Evolutionary conservation across 2,329 filamentous ascomycete species (phyloP).

Genomic region (Ilyonectria robusta): DNA sequence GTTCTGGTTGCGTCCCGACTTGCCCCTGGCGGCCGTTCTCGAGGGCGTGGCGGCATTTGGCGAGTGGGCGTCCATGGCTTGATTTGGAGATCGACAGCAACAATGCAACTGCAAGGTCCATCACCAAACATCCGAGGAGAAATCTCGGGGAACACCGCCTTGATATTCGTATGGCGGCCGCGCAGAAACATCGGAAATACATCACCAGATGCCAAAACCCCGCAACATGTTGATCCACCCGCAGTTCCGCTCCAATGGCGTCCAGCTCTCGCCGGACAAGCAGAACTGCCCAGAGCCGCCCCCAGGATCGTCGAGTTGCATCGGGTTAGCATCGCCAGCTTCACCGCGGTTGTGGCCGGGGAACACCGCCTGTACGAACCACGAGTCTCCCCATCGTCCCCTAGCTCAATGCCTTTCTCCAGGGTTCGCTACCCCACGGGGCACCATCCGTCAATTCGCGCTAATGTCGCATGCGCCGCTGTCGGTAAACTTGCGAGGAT

Average conservation of each 20-base stretch:
- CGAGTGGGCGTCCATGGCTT: constrained; percentile 2
- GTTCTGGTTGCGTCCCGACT: constrained; percentile 36
- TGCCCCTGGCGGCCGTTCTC: constrained; percentile 9
- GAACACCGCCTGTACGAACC: background rate
- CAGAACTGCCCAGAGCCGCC: background rate
- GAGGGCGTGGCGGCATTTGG: background rate
- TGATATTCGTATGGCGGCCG: constrained; percentile 2
- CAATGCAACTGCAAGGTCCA: background rate
- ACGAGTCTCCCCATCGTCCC: background rate
- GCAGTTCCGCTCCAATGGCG: constrained; percentile 23
- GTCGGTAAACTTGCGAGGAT: constrained; percentile 6
- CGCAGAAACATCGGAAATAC: constrained; percentile 46
- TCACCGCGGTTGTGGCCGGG: constrained; percentile 1
- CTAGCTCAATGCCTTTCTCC: background rate
- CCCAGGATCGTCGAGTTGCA: constrained; percentile 1
- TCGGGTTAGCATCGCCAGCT: background rate
- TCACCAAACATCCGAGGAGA: constrained; percentile 36
- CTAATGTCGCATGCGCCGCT: constrained; percentile 12
- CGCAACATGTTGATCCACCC: constrained; percentile 14
- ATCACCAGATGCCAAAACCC: constrained; percentile 11
- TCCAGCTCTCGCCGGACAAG: background rate
- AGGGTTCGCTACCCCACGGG: constrained; percentile 24
- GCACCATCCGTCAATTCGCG: constrained; percentile 16
- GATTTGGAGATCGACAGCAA: constrained; percentile 5
- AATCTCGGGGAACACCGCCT: constrained; percentile 34